Percentiles rank a stretch among this genome's conserved stretches.
Conservation (phyloP, 805 yeast species). For the Candida dajiaensis region DNA sequence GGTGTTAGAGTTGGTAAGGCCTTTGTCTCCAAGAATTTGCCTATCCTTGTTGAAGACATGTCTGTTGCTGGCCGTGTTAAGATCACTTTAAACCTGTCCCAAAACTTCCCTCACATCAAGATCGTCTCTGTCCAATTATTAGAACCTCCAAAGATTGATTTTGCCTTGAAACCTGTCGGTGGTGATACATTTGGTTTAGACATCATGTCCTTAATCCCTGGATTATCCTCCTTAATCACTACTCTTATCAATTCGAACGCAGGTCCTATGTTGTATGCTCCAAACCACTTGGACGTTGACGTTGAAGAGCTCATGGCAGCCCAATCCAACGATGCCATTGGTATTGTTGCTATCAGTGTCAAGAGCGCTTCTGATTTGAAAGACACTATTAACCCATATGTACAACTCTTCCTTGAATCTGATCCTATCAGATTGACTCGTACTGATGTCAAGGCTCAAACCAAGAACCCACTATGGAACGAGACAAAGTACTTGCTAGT, state of each 20-base stretch:
- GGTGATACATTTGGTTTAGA: conserved; percentile 86
- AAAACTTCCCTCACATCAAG: conserved; percentile 73
- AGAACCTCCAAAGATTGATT: conserved; percentile 76
- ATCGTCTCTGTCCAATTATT: conserved; percentile 64
- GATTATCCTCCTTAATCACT: conserved; percentile 67
- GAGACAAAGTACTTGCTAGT: conserved; percentile 60
- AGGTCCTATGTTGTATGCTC: conserved; percentile 78
- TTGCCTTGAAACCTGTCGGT: conserved; percentile 79
- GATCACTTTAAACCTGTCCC: conserved; percentile 54
- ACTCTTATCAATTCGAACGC: conserved; percentile 61
- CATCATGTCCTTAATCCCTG: conserved; percentile 80
- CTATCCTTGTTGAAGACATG: conserved; percentile 79
- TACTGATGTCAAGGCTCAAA: conserved; percentile 52
- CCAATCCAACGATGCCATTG: conserved; percentile 61
- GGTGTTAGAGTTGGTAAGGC: conserved; percentile 82
- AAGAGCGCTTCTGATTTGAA: conserved; percentile 47
- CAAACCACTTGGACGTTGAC: conserved; percentile 70
- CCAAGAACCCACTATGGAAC: conserved; percentile 57
- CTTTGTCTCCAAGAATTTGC: conserved; percentile 66
- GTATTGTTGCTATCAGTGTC: conserved; percentile 60
- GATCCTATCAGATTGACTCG: conserved; percentile 36
- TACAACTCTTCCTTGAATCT: conserved; percentile 39
- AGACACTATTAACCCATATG: conserved; percentile 54
- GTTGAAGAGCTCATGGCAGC: conserved; percentile 66
- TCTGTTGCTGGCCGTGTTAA: conserved; percentile 66